Evolutionary conservation across 23 red algal genomes (phyloP).

Genomic region (Gracilaria domingensis): DNA sequence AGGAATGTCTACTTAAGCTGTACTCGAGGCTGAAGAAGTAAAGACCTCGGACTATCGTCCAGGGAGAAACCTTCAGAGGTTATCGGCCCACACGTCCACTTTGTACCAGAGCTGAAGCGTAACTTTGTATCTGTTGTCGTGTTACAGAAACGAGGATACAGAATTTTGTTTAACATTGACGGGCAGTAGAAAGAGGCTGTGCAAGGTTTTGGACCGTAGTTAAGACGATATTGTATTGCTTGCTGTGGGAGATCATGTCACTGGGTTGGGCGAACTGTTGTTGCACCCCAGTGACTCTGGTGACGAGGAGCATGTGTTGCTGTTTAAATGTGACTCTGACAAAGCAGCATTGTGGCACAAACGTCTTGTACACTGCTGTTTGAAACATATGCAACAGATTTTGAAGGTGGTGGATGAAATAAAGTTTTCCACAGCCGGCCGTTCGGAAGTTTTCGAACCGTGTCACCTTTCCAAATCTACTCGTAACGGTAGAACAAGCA

Average conservation of each 20-base stretch:
- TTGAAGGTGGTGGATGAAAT: conserved; percentile 26
- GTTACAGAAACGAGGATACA: background rate
- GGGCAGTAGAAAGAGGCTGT: background rate
- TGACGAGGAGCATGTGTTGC: background rate
- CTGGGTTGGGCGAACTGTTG: too few relatives aligned
- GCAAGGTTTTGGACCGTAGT: background rate
- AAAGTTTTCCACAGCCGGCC: background rate
- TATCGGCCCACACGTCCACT: conserved; percentile 24
- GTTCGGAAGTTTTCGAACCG: background rate
- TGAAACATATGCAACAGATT: background rate
- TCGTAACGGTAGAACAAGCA: background rate
- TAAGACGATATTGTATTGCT: background rate
- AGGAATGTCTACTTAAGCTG: too few relatives aligned
- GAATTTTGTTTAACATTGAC: background rate
- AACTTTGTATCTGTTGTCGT: conserved; percentile 14
- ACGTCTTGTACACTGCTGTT: background rate
- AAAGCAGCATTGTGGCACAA: background rate
- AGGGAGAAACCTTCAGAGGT: background rate
- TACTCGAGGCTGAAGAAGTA: too few relatives aligned
- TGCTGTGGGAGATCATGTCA: too few relatives aligned
- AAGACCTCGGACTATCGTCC: too few relatives aligned
- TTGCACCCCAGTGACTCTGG: too few relatives aligned
- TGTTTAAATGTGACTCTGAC: background rate
- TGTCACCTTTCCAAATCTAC: background rate
- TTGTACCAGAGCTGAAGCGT: background rate